Base-by-base conservation (phyloP, 1,284 basidiomycete species). In the Anthracocystis panici-leucophaei region DNA sequence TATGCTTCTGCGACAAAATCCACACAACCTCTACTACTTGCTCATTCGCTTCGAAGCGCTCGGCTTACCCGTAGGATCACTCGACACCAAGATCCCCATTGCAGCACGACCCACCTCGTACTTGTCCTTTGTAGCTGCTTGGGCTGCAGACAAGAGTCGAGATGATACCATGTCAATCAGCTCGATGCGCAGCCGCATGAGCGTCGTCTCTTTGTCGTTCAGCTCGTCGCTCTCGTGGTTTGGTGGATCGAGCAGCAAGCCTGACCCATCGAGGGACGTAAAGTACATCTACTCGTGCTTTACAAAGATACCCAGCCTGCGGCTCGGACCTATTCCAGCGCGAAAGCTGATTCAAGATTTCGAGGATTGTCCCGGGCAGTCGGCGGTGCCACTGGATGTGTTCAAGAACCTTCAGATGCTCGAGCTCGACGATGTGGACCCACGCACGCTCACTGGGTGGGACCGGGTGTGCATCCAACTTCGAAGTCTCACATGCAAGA, bases 281-380 rank as follows among this genome's bases (percentile, higher is more conserved):
- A 93, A 91, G 83, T 94, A 91, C 86, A 88, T 95, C 76, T 95
- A 91, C 86, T 92, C 92, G 82, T 89, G 91, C 81, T 92, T 95
- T 86, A 95, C 93, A 33, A 93, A 93, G 86, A 87, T 95, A 0
- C 93, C 93, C 18, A 91, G 92, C 2, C 87, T 96, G 50, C 62
- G 78, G 12, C 65, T 86, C 31, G 75, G 75, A 2, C 83, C 83
- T 1, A 41, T 87, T 87, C n/a, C 87, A 91, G 66, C 88, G 89
- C 5, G 90, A 90, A 5, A 77, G 42, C 67, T 90, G 60, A 90
- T 95, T 27, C 85, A 89, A 8, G 93, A 92, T 81, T 88, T 82
- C 11, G 88, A 90, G 40, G 92, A 94, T 63, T 88, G 91, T 9
- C 91, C 92, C 0, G 90, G 90, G 62, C 88, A 89, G 76, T 93